Evolutionary conservation across 2,329 filamentous ascomycete species (phyloP), one percentile per base, ranked within the genome.

Genomic region (Amylocarpus encephaloides): DNA sequence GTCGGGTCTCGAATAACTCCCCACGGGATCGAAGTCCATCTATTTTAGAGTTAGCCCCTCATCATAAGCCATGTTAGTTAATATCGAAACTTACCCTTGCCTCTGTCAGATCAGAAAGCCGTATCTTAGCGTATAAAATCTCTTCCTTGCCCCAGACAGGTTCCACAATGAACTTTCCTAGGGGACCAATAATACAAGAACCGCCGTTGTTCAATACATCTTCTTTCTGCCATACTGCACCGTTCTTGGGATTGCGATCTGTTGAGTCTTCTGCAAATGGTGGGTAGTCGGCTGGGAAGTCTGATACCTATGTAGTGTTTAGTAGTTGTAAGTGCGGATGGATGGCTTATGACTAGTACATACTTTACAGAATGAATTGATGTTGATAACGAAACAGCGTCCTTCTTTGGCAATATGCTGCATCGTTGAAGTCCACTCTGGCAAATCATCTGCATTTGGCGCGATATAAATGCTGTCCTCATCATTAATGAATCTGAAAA

Each of bases 361-460:
- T 7, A 71, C 68, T 46, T 60, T 70, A 55, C 66, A 69, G 53
- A 70, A 64, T 26, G 69, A 66, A 49, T 72, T 72, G 34, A 68
- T 67, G 0, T 67, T 69, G 5, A 71, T 66, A 2, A 72, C 69
- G 49, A 71, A 72, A 52, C 69, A 71, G 30, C 70, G 64, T 10
- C 70, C 70, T 51, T 72, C 70, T 51, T 72, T 72, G n/a, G 70
- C 70, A 22, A 72, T 71, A 50, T 72, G 70, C 48, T 71, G 68
- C 68, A 71, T 71, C 2, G 69, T 67, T 7, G 69, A 69, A 11
- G 62, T 63, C 70, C 70, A 71, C 15, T 65, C 16, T 12, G 51
- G 51, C 7, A 63, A 45, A 43, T 64, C 61, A 36, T 64, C 61
- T 13, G 61, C 62, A 33, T 63, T 55, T 10, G 62, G 62, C 3